Conservation (phyloP, 148 eudicot genomes). For the Amaranthus cruentus region DNA sequence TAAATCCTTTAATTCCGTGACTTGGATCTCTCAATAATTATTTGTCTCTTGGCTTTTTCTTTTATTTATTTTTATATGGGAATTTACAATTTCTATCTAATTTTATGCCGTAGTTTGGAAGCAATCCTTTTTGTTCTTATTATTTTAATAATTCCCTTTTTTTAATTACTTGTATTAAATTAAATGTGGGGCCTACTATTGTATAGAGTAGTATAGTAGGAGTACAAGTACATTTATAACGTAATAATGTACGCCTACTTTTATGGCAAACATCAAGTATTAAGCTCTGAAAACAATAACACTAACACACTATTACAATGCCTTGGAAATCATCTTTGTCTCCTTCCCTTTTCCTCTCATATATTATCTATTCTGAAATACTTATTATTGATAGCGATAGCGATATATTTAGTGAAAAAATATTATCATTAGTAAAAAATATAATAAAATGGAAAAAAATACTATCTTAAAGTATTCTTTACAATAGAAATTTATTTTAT, state of each 20-base stretch:
- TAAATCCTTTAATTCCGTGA: slow-evolving; percentile 5
- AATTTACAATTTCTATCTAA: not conserved
- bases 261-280: not conserved
- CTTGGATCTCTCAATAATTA: slow-evolving; percentile 19
- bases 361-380: too few species aligned
- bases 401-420: too few species aligned
- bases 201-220: too few species aligned
- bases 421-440: too few species aligned
- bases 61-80: not conserved
- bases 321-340: slow-evolving; percentile 21
- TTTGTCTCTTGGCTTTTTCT: slow-evolving; percentile 11
- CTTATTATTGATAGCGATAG: too few species aligned
- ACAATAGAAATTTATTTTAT: too few species aligned
- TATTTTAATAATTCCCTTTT: not conserved
- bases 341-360: not conserved
- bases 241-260: not conserved
- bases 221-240: too few species aligned
- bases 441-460: too few species aligned
- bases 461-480: too few species aligned
- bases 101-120: not conserved
- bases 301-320: slow-evolving; percentile 15
- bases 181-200: too few species aligned
- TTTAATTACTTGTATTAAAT: not conserved
- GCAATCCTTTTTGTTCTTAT: not conserved
- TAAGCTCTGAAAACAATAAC: slow-evolving; percentile 5